phyloP scores from a whole-genome alignment of 108 stramenopile species.

The Nitzschia palea region DNA sequence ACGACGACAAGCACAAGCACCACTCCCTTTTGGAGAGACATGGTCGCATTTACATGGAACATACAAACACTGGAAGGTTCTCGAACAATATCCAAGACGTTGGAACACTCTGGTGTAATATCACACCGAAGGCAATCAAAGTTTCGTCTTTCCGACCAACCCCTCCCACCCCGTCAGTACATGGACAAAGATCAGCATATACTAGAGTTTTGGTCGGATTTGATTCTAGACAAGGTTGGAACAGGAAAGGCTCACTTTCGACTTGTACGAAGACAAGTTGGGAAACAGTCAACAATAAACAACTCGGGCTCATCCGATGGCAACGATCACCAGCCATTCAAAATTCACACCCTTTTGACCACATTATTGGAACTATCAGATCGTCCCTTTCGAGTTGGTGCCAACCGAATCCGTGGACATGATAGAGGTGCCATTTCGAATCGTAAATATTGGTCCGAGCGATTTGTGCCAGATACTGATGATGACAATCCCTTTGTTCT shows the following conservation, averaged over 20 bases:
- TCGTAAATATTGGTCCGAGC: constrained; percentile 8
- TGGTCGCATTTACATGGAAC: constrained; percentile 30
- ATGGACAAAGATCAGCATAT: background rate
- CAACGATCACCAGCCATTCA: too few species aligned
- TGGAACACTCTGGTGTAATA: background rate
- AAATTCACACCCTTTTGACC: constrained; percentile 6
- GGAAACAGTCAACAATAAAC: too few species aligned
- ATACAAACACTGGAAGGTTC: constrained; percentile 20
- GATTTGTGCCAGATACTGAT: background rate
- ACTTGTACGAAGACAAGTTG: background rate
- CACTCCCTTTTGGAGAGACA: constrained; percentile 31
- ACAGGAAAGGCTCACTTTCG: constrained; percentile 8
- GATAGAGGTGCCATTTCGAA: background rate
- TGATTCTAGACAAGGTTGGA: background rate
- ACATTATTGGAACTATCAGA: constrained; percentile 16
- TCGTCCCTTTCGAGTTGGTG: constrained; percentile 3
- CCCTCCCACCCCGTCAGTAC: background rate
- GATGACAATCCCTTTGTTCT: constrained; percentile 14
- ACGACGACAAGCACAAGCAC: background rate
- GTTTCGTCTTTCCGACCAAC: background rate
- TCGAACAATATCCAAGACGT: background rate
- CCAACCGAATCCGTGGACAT: constrained; percentile 1
- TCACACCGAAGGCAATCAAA: background rate
- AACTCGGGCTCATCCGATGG: too few species aligned
- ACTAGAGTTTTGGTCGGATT: constrained; percentile 17